Evolutionary conservation across 495 filamentous ascomycete genomes (phyloP).

Genomic region (Penicillium soppii): DNA sequence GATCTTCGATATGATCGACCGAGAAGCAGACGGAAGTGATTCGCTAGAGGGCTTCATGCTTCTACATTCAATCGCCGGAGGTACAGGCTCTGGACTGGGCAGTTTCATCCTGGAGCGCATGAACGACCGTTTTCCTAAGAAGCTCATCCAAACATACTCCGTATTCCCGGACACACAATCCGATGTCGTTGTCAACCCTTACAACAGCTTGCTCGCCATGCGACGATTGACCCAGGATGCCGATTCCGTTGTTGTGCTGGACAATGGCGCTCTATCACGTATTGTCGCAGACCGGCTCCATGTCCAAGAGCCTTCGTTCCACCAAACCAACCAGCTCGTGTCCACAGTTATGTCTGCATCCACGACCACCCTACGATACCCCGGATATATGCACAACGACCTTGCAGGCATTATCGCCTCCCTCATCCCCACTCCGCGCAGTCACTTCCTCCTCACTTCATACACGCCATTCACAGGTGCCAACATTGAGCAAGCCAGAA

Average conservation of each 20-base stretch:
- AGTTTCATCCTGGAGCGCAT: constrained; percentile 94
- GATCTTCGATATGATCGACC: constrained; percentile 99
- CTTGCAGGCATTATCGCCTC: constrained; percentile 95
- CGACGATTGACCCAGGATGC: constrained; percentile 89
- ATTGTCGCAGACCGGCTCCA: constrained; percentile 95
- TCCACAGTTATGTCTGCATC: constrained; percentile 99
- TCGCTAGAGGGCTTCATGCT: constrained; percentile 99
- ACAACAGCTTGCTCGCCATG: constrained; percentile 94
- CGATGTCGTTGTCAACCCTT: constrained; percentile 96
- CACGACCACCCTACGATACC: constrained; percentile 93
- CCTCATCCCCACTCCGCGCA: constrained; percentile 91
- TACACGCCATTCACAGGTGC: constrained; percentile 97
- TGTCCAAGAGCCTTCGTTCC: constrained; percentile 89
- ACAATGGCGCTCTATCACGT: constrained; percentile 89
- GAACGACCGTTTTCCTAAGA: constrained; percentile 97
- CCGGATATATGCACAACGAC: constrained; percentile 99
- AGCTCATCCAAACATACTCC: constrained; percentile 98
- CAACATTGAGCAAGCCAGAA: constrained; percentile 93
- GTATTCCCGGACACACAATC: constrained; percentile 91
- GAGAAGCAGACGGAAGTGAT: constrained; percentile 96
- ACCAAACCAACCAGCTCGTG: constrained; percentile 95
- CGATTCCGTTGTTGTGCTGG: constrained; percentile 95
- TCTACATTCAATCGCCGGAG: constrained; percentile 95
- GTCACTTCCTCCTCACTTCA: constrained; percentile 96
- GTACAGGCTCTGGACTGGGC: constrained; percentile 91